Conservation (phyloP, 805 yeast genomes). For the Zygoascus biomembranicola region DNA sequence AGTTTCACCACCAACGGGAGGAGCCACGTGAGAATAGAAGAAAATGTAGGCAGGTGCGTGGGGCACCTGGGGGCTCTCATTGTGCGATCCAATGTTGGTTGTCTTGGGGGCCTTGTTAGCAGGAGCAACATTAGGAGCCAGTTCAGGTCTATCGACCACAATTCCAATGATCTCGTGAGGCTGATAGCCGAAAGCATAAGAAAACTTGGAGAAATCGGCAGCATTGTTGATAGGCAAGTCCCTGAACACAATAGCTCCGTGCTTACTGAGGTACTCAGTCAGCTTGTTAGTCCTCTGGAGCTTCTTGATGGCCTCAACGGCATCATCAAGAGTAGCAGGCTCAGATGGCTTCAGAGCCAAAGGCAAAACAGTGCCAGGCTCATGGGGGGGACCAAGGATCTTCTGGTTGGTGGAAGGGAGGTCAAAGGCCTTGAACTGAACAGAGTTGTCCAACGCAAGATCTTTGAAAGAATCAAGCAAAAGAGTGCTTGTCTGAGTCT, state of each 20-base stretch:
- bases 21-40: constrained; percentile 6
- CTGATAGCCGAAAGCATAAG: constrained; percentile 9
- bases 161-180: constrained; percentile 12
- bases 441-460: neutral
- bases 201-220: constrained; percentile 4
- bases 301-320: neutral
- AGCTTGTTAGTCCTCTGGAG: constrained; percentile 3
- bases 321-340: neutral
- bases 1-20: constrained; percentile 8
- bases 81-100: constrained; percentile 3
- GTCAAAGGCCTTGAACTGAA: constrained; percentile 17
- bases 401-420: constrained; percentile 8
- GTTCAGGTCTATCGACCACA: constrained; percentile 7
- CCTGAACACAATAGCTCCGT: constrained; percentile 8
- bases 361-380: constrained; percentile 4
- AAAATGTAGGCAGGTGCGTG: constrained; percentile 9
- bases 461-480: neutral
- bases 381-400: constrained; percentile 5
- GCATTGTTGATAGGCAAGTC: constrained; percentile 7
- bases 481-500: neutral
- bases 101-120: constrained; percentile 6
- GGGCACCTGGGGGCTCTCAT: constrained; percentile 9
- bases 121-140: constrained; percentile 10
- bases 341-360: constrained; percentile 6
- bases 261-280: constrained; percentile 2